Conservation (phyloP, 768 basidiomycete species). For the Trametes gibbosa region DNA sequence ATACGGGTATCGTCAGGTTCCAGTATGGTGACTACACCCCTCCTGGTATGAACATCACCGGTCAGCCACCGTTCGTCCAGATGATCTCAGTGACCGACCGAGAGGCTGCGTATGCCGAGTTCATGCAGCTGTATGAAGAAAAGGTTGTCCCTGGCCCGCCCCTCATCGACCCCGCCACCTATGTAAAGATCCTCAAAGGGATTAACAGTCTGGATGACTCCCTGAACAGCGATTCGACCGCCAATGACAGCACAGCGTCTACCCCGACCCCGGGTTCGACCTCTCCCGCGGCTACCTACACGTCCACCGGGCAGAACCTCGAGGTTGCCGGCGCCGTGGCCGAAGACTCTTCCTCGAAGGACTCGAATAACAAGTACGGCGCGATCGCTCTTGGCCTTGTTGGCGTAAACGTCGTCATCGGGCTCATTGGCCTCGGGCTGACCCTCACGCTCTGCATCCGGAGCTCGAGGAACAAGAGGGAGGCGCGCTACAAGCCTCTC, state of each 20-base stretch:
- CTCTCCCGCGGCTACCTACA: not conserved
- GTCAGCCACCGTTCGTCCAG: constrained; percentile 30
- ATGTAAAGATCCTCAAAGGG: not conserved
- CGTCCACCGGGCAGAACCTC: not conserved
- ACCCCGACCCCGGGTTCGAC: not conserved
- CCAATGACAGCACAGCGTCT: not conserved
- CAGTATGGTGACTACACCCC: constrained; percentile 24
- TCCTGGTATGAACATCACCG: constrained; percentile 14
- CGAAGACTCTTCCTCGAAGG: not conserved
- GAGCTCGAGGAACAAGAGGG: not conserved
- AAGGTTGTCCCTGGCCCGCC: not conserved
- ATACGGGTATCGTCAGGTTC: constrained; percentile 11
- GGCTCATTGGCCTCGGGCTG: not conserved
- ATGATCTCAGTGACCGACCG: constrained; percentile 25
- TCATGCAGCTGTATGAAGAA: constrained; percentile 4
- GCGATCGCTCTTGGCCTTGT: not conserved
- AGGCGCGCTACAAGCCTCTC: not conserved
- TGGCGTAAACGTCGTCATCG: constrained; percentile 1
- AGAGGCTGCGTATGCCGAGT: constrained; percentile 25
- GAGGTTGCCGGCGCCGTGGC: not conserved
- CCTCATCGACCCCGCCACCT: not conserved
- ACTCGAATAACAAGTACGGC: not conserved
- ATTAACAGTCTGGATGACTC: not conserved
- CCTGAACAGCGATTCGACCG: not conserved
- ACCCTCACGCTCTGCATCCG: constrained; percentile 1